Base-by-base conservation (phyloP, 2,329 filamentous ascomycete genomes). In the Aspergillus costaricaensis region DNA sequence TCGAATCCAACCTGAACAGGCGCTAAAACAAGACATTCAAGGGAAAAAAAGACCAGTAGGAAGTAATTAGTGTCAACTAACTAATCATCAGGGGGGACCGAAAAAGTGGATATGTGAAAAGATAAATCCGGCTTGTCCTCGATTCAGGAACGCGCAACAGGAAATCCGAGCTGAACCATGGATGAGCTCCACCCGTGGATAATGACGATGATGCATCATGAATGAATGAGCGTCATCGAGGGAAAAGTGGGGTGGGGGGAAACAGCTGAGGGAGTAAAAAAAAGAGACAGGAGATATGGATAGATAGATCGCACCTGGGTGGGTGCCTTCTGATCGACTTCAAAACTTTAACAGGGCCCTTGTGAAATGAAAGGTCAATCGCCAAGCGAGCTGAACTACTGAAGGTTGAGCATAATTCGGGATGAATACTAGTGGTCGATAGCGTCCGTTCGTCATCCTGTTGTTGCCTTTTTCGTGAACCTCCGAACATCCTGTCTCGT, bases 131-230 rank as follows among this genome's bases (percentile, higher is more conserved):
- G 32, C 49, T 17, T 44, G 38, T 15, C 12, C 38, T 25, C 41
- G 50, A 62, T 50, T 44, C 50, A 58, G 59, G 59, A 57, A 57
- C 59, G 48, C 17, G 41, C 41, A 61, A 50, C 51, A 55, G 47
- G 51, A 54, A 44, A 60, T 36, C 32, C 44, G 56, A 49, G 52
- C 55, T 59, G 61, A 63, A 63, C 61, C 59, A 63, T 41, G 54
- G 54, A 57, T 50, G 59, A 14, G 57, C 57, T 62, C 60, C 61
- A 63, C 58, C 30, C 44, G 32, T 9, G 21, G 38, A 36, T 21
- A 39, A 21, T 6, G 50, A 54, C 38, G 23, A 32, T 39, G 7
- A 52, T 30, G 15, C 12, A 32, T 30, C 49, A 36, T 17, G 25
- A 19, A 38, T 12, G 21, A 52, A 38, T 15, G 30, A 52, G 25